A percentile compares a stretch with the other conserved stretches of the same genome.
These are phyloP conservation scores for Hymenoscyphus linearis DNA, from an alignment of 2,329 filamentous ascomycete species.

Conservation along the genomic window DNA sequence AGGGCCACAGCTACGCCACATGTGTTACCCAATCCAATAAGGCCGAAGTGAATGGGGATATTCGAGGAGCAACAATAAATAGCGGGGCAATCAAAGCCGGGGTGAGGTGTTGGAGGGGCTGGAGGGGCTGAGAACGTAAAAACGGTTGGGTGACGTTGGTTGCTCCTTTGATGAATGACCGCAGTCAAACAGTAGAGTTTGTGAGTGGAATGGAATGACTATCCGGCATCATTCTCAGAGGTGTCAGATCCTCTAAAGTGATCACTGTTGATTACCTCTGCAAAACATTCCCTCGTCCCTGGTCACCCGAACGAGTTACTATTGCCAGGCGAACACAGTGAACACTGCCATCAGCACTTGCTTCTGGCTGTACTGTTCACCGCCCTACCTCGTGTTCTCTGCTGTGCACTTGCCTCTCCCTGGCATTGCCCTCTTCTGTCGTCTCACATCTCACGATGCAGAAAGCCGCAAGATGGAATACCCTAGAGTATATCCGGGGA, in stretches of 20 bases:
- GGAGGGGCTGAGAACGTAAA: background rate
- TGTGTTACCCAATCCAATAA: background rate
- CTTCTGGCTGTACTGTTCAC: background rate
- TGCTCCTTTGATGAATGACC: background rate
- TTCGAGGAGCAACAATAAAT: background rate
- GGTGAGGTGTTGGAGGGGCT: background rate
- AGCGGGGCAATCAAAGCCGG: background rate
- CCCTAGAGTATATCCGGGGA: background rate
- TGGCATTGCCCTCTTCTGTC: background rate
- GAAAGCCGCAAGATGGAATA: background rate
- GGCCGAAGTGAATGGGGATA: background rate
- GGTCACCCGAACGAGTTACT: background rate
- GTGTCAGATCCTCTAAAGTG: background rate
- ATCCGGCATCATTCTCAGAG: background rate
- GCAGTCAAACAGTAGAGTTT: background rate
- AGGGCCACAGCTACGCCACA: background rate
- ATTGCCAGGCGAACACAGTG: background rate
- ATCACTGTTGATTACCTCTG: background rate
- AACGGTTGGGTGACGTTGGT: background rate
- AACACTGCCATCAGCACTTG: too few species aligned
- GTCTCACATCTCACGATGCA: background rate
- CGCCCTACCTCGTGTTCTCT: background rate
- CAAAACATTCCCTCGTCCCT: background rate
- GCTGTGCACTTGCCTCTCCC: background rate
- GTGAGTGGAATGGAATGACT: background rate